A percentile compares a stretch with the other conserved stretches of the same genome.
These are phyloP conservation scores for Perilla frutescens DNA, from an alignment of 257 asterid species.

Conservation along the genomic window DNA sequence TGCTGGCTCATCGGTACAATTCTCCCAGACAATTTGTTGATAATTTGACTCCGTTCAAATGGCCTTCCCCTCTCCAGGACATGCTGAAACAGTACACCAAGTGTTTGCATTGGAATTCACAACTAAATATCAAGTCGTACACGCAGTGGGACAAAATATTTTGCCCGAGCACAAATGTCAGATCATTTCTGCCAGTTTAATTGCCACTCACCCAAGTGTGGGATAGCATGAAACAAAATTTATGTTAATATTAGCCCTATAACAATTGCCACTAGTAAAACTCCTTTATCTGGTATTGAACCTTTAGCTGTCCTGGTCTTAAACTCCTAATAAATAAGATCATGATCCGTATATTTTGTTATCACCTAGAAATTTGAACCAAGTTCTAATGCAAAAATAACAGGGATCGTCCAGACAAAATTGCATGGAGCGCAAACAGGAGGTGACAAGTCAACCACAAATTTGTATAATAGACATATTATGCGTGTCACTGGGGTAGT, in stretches of 20 bases:
- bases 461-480: neutral
- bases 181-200: no score
- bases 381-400: neutral
- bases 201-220: no score
- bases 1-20: slow-evolving; percentile 83
- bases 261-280: no score
- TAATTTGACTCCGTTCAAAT: slow-evolving; percentile 67
- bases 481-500: neutral
- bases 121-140: slow-evolving; percentile 10
- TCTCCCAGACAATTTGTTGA: slow-evolving; percentile 65
- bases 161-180: neutral
- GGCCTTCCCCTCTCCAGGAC: slow-evolving; percentile 80
- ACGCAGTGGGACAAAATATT: neutral
- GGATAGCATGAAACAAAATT: no score
- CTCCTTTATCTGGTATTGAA: no score
- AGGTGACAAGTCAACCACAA: neutral
- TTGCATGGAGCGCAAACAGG: neutral
- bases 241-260: no score
- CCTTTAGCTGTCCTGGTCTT: no score
- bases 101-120: slow-evolving; percentile 6
- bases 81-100: slow-evolving; percentile 57
- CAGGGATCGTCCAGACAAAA: neutral
- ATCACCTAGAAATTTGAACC: no score
- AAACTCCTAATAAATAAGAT: no score
- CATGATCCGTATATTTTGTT: no score